phyloP scores from a whole-genome alignment of 148 eudicot species.

The Spergularia bocconei region DNA sequence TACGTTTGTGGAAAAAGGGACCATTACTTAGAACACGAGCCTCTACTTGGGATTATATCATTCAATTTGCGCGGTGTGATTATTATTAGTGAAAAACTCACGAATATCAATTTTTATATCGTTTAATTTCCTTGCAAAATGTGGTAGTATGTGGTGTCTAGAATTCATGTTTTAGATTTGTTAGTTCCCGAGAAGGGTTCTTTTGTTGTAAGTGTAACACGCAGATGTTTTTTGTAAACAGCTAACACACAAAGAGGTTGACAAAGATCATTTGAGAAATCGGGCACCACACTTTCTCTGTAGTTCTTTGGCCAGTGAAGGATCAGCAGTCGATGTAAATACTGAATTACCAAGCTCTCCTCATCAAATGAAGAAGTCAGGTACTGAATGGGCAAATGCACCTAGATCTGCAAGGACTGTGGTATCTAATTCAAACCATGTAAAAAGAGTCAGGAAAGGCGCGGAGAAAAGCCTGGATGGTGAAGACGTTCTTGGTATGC shows the following conservation, averaged over 20 bases:
- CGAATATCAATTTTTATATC: too few species aligned
- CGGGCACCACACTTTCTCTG: conserved; percentile 80
- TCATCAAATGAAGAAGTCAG: conserved; percentile 50
- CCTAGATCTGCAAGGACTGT: conserved; percentile 55
- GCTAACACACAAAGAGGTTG: conserved; percentile 71
- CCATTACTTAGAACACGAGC: too few species aligned
- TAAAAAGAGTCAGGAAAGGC: conserved; percentile 41
- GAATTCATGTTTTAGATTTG: too few species aligned
- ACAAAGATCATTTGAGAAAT: conserved; percentile 53
- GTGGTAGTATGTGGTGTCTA: too few species aligned
- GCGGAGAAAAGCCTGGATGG: conserved; percentile 27
- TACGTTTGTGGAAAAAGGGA: too few species aligned
- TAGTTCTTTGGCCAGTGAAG: conserved; percentile 61
- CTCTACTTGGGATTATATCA: too few species aligned
- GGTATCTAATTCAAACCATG: conserved; percentile 40
- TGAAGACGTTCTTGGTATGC: conserved; percentile 43
- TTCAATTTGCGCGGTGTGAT: too few species aligned
- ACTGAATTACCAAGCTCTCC: conserved; percentile 44
- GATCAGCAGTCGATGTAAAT: conserved; percentile 41
- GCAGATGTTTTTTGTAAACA: conserved; percentile 25
- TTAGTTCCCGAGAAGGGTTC: background rate
- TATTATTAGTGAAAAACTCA: too few species aligned
- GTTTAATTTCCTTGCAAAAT: too few species aligned
- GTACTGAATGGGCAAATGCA: conserved; percentile 47
- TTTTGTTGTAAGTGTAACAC: background rate